A percentile compares a stretch with the other conserved stretches of the same genome.
phyloP scores from a whole-genome alignment of 306 rosid genomes.

The Lagenaria siceraria region DNA sequence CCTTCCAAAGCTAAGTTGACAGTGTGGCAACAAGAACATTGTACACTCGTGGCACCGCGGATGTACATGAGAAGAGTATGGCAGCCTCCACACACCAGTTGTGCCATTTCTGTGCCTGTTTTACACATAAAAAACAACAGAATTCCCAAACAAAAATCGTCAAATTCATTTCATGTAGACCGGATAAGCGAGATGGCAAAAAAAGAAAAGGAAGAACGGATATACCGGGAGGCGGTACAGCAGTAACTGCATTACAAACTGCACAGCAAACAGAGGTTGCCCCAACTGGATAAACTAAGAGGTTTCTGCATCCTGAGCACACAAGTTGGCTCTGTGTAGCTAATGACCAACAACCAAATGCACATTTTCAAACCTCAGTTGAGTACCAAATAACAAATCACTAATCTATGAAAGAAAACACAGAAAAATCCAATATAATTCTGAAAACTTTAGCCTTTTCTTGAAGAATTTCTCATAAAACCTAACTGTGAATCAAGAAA shows the following conservation, averaged over 20 bases:
- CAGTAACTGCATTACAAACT: slow-evolving; percentile 94
- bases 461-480: not conserved
- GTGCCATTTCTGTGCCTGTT: slow-evolving; percentile 99
- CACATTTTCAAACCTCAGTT: not conserved
- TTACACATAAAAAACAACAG: not conserved
- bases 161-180: not conserved
- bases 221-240: slow-evolving; percentile 92
- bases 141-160: not conserved
- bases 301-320: slow-evolving; percentile 95
- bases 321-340: slow-evolving; percentile 94
- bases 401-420: not conserved
- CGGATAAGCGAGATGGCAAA: not conserved
- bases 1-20: slow-evolving; percentile 97
- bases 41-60: slow-evolving; percentile 90
- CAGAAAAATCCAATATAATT: not conserved
- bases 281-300: slow-evolving; percentile 80
- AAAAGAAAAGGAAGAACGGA: not conserved
- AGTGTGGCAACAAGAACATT: slow-evolving; percentile 98
- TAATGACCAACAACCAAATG: slow-evolving; percentile 17
- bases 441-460: not conserved
- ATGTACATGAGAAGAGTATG: slow-evolving; percentile 96
- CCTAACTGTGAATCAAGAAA: not conserved
- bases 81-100: slow-evolving; percentile 94
- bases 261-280: slow-evolving; percentile 98
- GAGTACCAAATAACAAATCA: not conserved